Base-by-base conservation (phyloP, 495 filamentous ascomycete species). In the Daldinia concentrica region DNA sequence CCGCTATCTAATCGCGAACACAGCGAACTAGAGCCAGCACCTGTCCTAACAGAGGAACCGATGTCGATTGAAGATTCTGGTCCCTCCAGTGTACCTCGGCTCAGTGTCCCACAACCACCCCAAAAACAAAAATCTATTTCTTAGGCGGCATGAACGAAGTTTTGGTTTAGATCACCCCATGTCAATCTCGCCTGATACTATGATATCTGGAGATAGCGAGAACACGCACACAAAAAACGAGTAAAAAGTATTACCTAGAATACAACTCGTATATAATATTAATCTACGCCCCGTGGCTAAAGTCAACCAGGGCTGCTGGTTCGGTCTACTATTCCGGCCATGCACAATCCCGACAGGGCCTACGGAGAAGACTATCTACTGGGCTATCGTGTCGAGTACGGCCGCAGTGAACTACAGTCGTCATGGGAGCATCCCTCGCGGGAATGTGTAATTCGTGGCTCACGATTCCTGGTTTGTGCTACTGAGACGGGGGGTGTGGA, bases 101-200 rank as follows among this genome's bases (percentile, higher is more conserved):
- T 83, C 3, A 73, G 76, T 60, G 56, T 83, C 2, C 82, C 82
- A 9, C 80, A 82, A 66, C 82, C 82, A 6, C 78, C 79, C 3
- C 72, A 77, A 67, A 76, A 79, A 62, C 76, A 76, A 34, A 80
- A 80, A 70, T 76, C 77, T 68, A 57, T 74, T 61, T 76, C 77
- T 65, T 79, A 79, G 75, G 73, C 61, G 62, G 77, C 67, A 36
- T 74, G 62, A 78, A 63, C 14, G 39, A 34, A 74, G 26, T 68
- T 73, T 75, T 74, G 71, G 69, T 70, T 58, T 63, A 50, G 37
- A 73, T 55, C 27, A 66, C 36, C 58, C 12, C 26, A 63, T 54
- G 41, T 73, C 62, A 57, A 57, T 51, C 43, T 37, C 58, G 43
- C 26, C 65, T 11, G 26, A 58, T 55, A 56, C n/a, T 9, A 64